A percentile compares a stretch with the other conserved stretches of the same genome.
Conservation (phyloP, 345 rosid genomes). For the Eutrema yunnanense region DNA sequence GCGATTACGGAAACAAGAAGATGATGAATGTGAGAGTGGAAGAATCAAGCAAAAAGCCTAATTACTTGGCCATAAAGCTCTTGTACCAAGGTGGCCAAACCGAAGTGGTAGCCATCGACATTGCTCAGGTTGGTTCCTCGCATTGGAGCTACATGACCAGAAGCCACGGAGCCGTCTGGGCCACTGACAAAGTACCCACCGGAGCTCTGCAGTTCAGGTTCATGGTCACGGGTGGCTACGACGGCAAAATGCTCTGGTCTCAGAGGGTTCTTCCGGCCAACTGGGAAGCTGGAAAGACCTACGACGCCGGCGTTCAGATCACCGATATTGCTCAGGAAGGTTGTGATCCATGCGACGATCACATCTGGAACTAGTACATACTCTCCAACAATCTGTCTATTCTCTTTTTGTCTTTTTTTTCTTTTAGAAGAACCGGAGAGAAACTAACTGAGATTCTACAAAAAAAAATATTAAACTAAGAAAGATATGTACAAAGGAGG, state of each 20-base stretch:
- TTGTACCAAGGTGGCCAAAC: slow-evolving; percentile 95
- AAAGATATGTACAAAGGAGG: slow-evolving; percentile 10
- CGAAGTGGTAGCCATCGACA: slow-evolving; percentile 68
- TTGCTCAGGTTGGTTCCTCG: slow-evolving; percentile 67
- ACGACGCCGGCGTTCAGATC: slow-evolving; percentile 75
- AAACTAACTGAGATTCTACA: background rate
- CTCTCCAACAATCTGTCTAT: background rate
- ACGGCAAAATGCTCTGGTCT: slow-evolving; percentile 83
- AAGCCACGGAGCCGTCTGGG: slow-evolving; percentile 79
- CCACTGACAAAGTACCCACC: slow-evolving; percentile 54
- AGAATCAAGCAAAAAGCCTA: slow-evolving; percentile 77
- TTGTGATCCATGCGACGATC: slow-evolving; percentile 58
- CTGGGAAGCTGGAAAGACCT: slow-evolving; percentile 54
- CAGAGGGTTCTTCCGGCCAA: slow-evolving; percentile 58
- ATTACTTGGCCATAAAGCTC: slow-evolving; percentile 64
- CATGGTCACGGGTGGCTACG: slow-evolving; percentile 70
- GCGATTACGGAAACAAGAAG: slow-evolving; percentile 60
- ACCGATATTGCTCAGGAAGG: slow-evolving; percentile 81
- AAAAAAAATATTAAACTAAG: background rate
- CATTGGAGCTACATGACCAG: slow-evolving; percentile 68
- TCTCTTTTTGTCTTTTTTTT: no score
- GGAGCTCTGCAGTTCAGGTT: slow-evolving; percentile 78
- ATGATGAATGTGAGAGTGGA: slow-evolving; percentile 78
- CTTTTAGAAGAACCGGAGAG: background rate
- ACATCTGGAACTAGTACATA: slow-evolving; percentile 36